Evolutionary conservation across 805 yeast species (phyloP).

Genomic region (Suhomyces faveliae): DNA sequence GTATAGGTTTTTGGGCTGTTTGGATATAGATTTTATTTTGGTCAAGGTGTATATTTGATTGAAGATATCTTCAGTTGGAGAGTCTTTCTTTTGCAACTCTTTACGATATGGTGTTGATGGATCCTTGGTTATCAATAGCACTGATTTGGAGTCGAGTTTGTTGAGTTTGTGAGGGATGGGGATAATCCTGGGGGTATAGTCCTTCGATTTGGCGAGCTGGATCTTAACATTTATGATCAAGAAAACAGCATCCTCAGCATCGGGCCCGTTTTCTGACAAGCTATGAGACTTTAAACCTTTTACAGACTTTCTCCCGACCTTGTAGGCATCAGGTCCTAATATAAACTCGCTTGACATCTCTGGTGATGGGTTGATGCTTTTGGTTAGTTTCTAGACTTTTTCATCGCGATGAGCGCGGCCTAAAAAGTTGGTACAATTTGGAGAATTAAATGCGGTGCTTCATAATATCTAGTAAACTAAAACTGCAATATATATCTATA

Average conservation of each 20-base stretch:
- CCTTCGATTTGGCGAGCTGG: conserved; percentile 45
- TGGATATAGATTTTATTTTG: conserved; percentile 48
- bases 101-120: conserved; percentile 59
- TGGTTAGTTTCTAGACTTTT: not conserved
- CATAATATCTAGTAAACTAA: not conserved
- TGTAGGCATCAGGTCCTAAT: conserved; percentile 16
- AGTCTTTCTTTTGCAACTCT: conserved; percentile 46
- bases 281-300: conserved; percentile 17
- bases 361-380: not conserved
- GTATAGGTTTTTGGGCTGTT: conserved; percentile 44
- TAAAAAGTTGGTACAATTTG: not conserved
- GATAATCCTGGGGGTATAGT: conserved; percentile 56
- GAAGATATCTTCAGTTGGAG: conserved; percentile 60
- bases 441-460: not conserved
- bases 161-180: conserved; percentile 56
- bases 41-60: conserved; percentile 59
- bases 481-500: not conserved
- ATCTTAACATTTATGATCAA: conserved; percentile 49
- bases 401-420: conserved; percentile 2
- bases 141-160: conserved; percentile 46
- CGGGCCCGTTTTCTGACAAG: conserved; percentile 13
- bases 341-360: conserved; percentile 11
- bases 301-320: conserved; percentile 13
- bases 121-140: conserved; percentile 70
- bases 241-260: conserved; percentile 31